Evolutionary conservation across 148 eudicot genomes (phyloP).

Genomic region (Silene uniflora): DNA sequence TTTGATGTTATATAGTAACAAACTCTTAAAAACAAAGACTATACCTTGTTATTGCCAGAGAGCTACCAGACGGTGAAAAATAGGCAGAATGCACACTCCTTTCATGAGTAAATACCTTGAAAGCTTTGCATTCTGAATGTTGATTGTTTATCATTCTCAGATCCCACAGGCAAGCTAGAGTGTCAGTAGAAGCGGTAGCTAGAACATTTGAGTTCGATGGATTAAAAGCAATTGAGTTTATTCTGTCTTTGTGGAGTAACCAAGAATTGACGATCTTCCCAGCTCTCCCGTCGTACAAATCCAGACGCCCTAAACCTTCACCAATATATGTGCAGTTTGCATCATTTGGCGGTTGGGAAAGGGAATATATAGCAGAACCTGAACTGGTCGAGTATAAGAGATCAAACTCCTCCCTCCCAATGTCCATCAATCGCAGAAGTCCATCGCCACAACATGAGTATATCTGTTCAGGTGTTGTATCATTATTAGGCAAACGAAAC

Average conservation of each 20-base stretch:
- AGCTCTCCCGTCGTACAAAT: constrained; percentile 50
- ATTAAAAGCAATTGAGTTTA: constrained; percentile 60
- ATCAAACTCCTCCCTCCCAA: constrained; percentile 56
- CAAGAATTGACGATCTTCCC: constrained; percentile 43
- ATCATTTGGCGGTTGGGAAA: constrained; percentile 46
- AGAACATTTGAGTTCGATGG: constrained; percentile 42
- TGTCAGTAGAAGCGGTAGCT: constrained; percentile 70
- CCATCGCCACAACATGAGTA: constrained; percentile 64
- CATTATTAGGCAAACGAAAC: too few relatives aligned
- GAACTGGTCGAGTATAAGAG: background rate
- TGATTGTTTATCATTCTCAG: constrained; percentile 47
- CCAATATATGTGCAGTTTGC: constrained; percentile 47
- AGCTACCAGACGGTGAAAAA: constrained; percentile 31
- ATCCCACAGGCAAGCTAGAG: constrained; percentile 71
- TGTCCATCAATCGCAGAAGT: constrained; percentile 53
- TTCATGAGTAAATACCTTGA: constrained; percentile 36
- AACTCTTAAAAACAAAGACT: too few relatives aligned
- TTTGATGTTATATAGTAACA: too few relatives aligned
- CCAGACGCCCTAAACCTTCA: constrained; percentile 49
- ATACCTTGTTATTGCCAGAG: constrained; percentile 24
- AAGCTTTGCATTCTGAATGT: constrained; percentile 23
- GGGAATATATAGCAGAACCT: constrained; percentile 41
- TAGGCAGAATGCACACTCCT: constrained; percentile 60
- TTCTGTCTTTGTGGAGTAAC: constrained; percentile 48
- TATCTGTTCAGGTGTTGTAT: constrained; percentile 35